Evolutionary conservation across 2,329 filamentous ascomycete species (phyloP).

Genomic region (Truncatella angustata): DNA sequence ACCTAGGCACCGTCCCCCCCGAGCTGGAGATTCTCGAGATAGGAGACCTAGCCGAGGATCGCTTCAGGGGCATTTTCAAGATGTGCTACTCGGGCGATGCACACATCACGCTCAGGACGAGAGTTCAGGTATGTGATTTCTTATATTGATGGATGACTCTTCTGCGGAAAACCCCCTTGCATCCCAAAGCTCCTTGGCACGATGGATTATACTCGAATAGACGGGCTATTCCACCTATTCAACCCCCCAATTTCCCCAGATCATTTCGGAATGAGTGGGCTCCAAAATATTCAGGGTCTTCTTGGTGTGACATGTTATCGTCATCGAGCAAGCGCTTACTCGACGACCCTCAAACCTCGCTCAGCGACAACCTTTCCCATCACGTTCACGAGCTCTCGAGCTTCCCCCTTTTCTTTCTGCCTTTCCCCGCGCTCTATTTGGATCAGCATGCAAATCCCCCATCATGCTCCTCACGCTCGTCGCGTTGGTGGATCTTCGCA

Average conservation of each 20-base stretch:
- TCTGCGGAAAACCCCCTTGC: not conserved
- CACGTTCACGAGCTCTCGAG: too few species aligned
- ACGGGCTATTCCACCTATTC: not conserved
- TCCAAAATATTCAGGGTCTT: not conserved
- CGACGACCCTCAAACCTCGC: conserved; percentile 7
- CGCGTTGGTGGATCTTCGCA: conserved; percentile 31
- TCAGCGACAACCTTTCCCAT: too few species aligned
- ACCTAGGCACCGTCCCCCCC: conserved; percentile 89
- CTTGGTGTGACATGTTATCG: conserved; percentile 6
- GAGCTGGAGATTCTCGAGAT: conserved; percentile 97
- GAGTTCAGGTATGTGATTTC: conserved; percentile 73
- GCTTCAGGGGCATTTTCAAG: conserved; percentile 97
- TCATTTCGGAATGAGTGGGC: not conserved
- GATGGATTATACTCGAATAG: not conserved
- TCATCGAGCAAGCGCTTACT: conserved; percentile 19
- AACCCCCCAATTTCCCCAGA: conserved; percentile 6
- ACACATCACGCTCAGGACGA: conserved; percentile 89
- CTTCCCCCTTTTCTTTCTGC: too few species aligned
- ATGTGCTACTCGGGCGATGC: conserved; percentile 98
- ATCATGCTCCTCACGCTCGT: conserved; percentile 9
- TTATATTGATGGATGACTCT: not conserved
- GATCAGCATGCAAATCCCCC: conserved; percentile 13
- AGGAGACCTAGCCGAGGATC: conserved; percentile 93
- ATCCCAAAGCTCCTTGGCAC: not conserved
- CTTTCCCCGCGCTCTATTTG: conserved; percentile 12